These are phyloP conservation scores for Schizochytrium sp. DNA, from an alignment of 108 stramenopile species.

Conservation along the genomic window DNA sequence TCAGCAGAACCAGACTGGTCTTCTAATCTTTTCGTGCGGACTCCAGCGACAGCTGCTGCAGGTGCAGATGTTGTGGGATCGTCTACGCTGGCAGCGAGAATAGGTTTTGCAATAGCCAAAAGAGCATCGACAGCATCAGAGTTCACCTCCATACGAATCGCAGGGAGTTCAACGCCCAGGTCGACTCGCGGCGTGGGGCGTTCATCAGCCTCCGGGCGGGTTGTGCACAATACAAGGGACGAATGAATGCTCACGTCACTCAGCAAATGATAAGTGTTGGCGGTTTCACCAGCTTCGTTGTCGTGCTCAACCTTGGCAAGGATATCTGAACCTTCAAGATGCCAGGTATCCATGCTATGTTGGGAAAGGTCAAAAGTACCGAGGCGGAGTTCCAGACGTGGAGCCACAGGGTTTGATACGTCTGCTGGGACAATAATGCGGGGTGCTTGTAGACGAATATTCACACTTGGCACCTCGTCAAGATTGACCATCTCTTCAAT, in stretches of 20 bases:
- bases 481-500: constrained; percentile 26
- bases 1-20: not conserved
- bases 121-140: not conserved
- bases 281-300: not conserved
- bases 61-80: not conserved
- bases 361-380: constrained; percentile 5
- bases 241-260: constrained; percentile 6
- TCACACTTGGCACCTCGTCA: not conserved
- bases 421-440: not conserved
- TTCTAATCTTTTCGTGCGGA: not conserved
- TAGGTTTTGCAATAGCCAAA: not conserved
- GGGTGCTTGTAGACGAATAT: not conserved
- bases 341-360: constrained; percentile 6
- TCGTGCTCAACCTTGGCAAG: constrained; percentile 41
- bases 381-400: constrained; percentile 7
- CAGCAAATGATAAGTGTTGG: not conserved
- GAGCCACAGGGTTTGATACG: not conserved
- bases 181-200: constrained; percentile 13
- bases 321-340: not conserved
- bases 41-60: not conserved
- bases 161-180: not conserved
- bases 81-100: not conserved
- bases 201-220: not conserved
- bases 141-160: not conserved
- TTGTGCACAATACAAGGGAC: not conserved